Percentiles rank a stretch among this genome's conserved stretches.
These are phyloP conservation scores for Chlorophyllum brunneum DNA, from an alignment of 768 basidiomycete genomes.

Conservation along the genomic window DNA sequence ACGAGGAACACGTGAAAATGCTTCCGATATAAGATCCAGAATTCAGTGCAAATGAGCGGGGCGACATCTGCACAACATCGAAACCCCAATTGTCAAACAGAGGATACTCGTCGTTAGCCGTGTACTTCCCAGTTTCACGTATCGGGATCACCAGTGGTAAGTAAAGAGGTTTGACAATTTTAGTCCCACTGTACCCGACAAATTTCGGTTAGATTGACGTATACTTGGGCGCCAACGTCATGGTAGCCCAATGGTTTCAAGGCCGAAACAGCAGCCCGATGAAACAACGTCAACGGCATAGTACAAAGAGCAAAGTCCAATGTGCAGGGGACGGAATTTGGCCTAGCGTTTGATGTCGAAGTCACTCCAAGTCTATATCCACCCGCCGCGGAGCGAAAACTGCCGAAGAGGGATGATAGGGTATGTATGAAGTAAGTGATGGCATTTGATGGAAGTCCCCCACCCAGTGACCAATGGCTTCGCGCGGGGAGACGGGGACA, in stretches of 20 bases:
- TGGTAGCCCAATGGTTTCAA: too few relatives aligned
- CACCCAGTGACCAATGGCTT: not conserved
- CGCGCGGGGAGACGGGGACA: not conserved
- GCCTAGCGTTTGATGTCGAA: slow-evolving; percentile 7
- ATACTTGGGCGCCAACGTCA: too few relatives aligned
- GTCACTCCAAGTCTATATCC: slow-evolving; percentile 3
- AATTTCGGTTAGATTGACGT: too few relatives aligned
- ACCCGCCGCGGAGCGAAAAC: slow-evolving; percentile 11
- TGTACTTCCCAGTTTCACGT: too few relatives aligned
- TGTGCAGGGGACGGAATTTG: not conserved
- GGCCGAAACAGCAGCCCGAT: not conserved
- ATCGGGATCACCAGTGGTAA: too few relatives aligned
- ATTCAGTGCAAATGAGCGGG: too few relatives aligned
- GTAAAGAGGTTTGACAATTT: too few relatives aligned
- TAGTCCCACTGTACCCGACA: too few relatives aligned
- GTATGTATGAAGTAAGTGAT: not conserved
- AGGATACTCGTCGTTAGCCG: too few relatives aligned
- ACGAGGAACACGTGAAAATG: not conserved
- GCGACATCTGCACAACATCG: too few relatives aligned
- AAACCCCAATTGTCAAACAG: too few relatives aligned
- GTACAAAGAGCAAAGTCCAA: not conserved
- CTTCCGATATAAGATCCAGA: not conserved
- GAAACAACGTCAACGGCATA: slow-evolving; percentile 5
- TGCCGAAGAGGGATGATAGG: slow-evolving; percentile 10
- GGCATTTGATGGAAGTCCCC: slow-evolving; percentile 3